Evolutionary conservation across 1,284 basidiomycete genomes (phyloP).

Genomic region (Naganishia cerealis): DNA sequence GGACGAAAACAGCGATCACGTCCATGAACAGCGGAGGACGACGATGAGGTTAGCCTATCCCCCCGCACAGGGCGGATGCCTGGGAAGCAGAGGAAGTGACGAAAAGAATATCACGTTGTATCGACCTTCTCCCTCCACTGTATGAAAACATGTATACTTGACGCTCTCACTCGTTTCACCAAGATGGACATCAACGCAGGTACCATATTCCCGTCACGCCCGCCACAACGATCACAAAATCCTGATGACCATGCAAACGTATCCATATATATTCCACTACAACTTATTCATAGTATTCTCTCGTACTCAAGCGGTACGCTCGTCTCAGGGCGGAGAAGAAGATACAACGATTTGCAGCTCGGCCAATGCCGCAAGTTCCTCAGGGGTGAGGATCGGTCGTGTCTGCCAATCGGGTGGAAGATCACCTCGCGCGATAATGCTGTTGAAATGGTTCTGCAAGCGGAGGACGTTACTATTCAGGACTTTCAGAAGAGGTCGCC

Average conservation of each 20-base stretch:
- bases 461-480: neutral
- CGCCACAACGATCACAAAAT: no score
- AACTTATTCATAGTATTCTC: neutral
- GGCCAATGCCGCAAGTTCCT: constrained; percentile 2
- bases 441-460: constrained; percentile 3
- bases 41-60: neutral
- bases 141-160: no score
- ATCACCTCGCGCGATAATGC: constrained; percentile 6
- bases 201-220: no score
- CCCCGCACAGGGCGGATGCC: no score
- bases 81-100: no score
- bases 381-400: constrained; percentile 18
- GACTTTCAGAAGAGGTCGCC: neutral
- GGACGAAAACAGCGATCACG: constrained; percentile 25
- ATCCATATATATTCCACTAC: neutral
- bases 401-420: constrained; percentile 16
- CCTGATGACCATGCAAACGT: no score
- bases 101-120: no score
- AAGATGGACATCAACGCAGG: no score
- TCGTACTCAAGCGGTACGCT: neutral
- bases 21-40: constrained; percentile 3
- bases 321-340: constrained; percentile 1
- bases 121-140: no score
- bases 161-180: no score
- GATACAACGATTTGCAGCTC: neutral